Percentiles rank a stretch among this genome's conserved stretches.
Evolutionary conservation across 306 rosid genomes (phyloP).

Genomic region (Gastrolobium villosum): DNA sequence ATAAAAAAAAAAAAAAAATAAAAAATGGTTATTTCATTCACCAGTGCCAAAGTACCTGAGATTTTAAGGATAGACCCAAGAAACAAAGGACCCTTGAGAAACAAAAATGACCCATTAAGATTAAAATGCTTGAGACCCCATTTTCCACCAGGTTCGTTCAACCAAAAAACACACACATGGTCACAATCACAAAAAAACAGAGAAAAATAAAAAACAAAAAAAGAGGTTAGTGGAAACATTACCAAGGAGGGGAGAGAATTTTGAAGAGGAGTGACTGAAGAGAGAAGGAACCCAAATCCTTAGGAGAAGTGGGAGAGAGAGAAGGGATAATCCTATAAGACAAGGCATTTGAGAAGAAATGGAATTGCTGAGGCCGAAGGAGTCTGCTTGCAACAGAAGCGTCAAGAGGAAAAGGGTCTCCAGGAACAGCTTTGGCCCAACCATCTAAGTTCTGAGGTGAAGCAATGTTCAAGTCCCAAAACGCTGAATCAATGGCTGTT

Average conservation of each 20-base stretch:
- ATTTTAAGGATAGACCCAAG: background rate
- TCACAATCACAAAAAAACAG: background rate
- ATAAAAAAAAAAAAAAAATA: too few relatives aligned
- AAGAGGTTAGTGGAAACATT: background rate
- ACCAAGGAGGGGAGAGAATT: conserved; percentile 63
- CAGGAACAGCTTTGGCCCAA: conserved; percentile 72
- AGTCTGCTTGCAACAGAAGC: conserved; percentile 67
- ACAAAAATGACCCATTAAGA: background rate
- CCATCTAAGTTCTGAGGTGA: conserved; percentile 78
- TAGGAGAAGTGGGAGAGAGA: conserved; percentile 62
- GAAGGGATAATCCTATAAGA: conserved; percentile 74
- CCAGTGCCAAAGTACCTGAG: background rate
- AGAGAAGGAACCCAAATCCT: conserved; percentile 74
- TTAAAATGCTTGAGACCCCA: conserved; percentile 27
- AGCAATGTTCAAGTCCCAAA: conserved; percentile 77
- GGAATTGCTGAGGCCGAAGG: conserved; percentile 72
- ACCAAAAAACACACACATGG: background rate
- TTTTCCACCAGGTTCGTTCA: background rate
- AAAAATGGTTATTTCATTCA: background rate
- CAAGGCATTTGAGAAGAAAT: conserved; percentile 57
- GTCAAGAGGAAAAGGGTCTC: conserved; percentile 79
- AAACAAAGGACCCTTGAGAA: background rate
- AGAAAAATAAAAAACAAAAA: background rate
- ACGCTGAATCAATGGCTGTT: conserved; percentile 87
- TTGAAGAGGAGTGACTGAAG: conserved; percentile 74